Evolutionary conservation across 2,329 filamentous ascomycete genomes (phyloP).

Genomic region (Sphaerulina musiva): DNA sequence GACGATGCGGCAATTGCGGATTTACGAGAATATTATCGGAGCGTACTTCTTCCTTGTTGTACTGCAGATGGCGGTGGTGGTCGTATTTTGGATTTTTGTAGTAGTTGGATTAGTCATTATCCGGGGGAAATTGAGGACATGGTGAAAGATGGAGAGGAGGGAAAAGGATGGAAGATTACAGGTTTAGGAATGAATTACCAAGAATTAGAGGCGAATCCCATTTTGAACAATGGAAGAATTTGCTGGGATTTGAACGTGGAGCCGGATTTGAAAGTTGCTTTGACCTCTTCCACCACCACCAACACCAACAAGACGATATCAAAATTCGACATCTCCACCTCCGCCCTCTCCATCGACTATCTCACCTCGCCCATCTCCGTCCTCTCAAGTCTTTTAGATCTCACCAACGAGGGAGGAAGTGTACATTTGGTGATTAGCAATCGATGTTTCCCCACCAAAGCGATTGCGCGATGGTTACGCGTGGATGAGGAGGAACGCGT

Average conservation of each 20-base stretch:
- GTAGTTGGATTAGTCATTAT: conserved; percentile 47
- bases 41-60: conserved; percentile 30
- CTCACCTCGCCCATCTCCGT: conserved; percentile 43
- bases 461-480: conserved; percentile 44
- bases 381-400: conserved; percentile 37
- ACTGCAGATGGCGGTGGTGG: conserved; percentile 29
- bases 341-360: conserved; percentile 50
- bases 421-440: conserved; percentile 49
- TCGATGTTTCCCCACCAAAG: conserved; percentile 51
- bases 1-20: conserved; percentile 45
- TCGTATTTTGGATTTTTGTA: conserved; percentile 46
- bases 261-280: conserved; percentile 28
- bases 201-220: conserved; percentile 41
- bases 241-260: conserved; percentile 44
- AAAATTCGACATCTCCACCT: conserved; percentile 43
- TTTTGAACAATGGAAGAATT: conserved; percentile 32
- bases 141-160: too few species aligned
- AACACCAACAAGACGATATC: neutral
- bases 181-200: conserved; percentile 46
- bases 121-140: conserved; percentile 21
- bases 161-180: conserved; percentile 34
- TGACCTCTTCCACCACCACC: too few species aligned
- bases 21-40: conserved; percentile 44
- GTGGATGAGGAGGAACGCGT: conserved; percentile 42
- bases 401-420: conserved; percentile 39